phyloP scores from a whole-genome alignment of 306 rosid species.

The Potentilla sterilis region DNA sequence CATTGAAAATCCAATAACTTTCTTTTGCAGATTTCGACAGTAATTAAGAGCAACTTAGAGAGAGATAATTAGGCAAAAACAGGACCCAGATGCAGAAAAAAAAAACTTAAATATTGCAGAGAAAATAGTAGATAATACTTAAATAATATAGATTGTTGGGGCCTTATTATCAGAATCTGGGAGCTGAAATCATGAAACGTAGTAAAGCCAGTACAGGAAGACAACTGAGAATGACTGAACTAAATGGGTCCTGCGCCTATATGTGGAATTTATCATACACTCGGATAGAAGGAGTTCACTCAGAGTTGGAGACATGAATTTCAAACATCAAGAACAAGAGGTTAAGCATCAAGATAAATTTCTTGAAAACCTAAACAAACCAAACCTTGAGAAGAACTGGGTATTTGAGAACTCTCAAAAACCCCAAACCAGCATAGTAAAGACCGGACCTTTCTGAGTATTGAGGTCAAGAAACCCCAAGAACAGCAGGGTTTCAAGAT shows the following conservation, averaged over 20 bases:
- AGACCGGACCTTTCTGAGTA: slow-evolving; percentile 9
- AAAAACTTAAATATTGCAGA: slow-evolving; percentile 31
- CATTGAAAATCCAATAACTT: slow-evolving; percentile 38
- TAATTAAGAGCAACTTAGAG: not conserved
- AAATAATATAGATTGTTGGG: not conserved
- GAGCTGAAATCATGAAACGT: slow-evolving; percentile 71
- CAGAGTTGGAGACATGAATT: slow-evolving; percentile 88
- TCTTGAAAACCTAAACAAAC: not conserved
- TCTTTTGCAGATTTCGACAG: not conserved
- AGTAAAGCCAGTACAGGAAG: slow-evolving; percentile 87
- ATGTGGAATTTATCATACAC: slow-evolving; percentile 88
- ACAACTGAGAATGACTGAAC: slow-evolving; percentile 99
- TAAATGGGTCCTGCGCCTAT: slow-evolving; percentile 86
- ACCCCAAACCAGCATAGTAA: slow-evolving; percentile 13
- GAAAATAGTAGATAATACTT: slow-evolving; percentile 6
- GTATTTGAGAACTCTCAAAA: slow-evolving; percentile 5
- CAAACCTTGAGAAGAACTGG: not conserved
- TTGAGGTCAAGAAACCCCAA: not conserved
- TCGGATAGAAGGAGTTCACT: slow-evolving; percentile 70
- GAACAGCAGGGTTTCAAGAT: not conserved
- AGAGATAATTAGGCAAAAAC: slow-evolving; percentile 15
- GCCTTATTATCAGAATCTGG: slow-evolving; percentile 2
- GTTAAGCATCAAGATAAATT: slow-evolving; percentile 51
- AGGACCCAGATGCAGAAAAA: slow-evolving; percentile 45
- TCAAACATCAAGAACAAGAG: slow-evolving; percentile 72